These are phyloP conservation scores for Colletotrichum sidae DNA, from an alignment of 2,329 filamentous ascomycete genomes.

Conservation along the genomic window DNA sequence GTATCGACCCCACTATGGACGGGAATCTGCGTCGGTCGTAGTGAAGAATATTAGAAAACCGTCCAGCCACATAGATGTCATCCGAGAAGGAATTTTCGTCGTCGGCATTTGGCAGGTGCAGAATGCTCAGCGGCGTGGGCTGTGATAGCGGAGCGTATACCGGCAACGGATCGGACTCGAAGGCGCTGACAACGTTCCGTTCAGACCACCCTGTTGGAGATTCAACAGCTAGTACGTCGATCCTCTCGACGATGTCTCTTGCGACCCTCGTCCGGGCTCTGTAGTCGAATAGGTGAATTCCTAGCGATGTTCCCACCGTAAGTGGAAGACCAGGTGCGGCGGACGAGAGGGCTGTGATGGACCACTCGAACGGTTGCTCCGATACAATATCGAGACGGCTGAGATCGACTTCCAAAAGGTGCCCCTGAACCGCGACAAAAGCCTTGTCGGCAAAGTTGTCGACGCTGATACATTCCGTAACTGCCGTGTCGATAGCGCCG, in stretches of 20 bases:
- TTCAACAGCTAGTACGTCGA: constrained; percentile 30
- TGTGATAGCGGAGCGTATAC: constrained; percentile 80
- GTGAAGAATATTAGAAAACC: constrained; percentile 88
- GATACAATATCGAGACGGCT: constrained; percentile 76
- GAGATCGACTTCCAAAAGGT: constrained; percentile 85
- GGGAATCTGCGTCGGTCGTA: constrained; percentile 92
- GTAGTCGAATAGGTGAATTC: constrained; percentile 85
- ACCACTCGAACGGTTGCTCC: constrained; percentile 80
- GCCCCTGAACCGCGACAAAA: constrained; percentile 83
- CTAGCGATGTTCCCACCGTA: constrained; percentile 85
- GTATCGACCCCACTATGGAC: constrained; percentile 78
- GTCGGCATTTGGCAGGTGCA: constrained; percentile 76
- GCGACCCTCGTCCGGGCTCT: constrained; percentile 56
- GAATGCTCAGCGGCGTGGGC: constrained; percentile 83
- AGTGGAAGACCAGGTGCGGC: constrained; percentile 75
- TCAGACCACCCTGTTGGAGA: constrained; percentile 48
- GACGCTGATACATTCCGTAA: constrained; percentile 86
- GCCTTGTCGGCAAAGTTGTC: constrained; percentile 75
- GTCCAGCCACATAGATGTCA: constrained; percentile 88
- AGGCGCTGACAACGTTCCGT: constrained; percentile 49
- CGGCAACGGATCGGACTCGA: constrained; percentile 64
- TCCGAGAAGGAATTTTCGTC: constrained; percentile 69
- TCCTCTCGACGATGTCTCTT: constrained; percentile 42
- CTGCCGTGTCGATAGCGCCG: constrained; percentile 76
- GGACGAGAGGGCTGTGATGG: constrained; percentile 85